A percentile compares a stretch with the other conserved stretches of the same genome.
Evolutionary conservation across 2,329 filamentous ascomycete species (phyloP).

Genomic region (Bipolaris zeicola): DNA sequence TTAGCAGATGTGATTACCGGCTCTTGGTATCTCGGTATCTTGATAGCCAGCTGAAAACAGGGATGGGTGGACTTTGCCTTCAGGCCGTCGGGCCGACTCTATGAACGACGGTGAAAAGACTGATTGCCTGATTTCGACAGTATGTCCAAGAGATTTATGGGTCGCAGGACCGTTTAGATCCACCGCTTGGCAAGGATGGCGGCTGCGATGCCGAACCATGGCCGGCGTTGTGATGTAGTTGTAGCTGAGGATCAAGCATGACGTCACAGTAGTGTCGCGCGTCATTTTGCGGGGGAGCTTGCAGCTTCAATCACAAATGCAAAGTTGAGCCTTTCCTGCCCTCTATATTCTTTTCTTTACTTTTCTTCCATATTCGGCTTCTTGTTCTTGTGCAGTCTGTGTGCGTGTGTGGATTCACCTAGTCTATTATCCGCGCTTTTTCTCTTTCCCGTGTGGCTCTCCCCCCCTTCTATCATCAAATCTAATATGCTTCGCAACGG

Average conservation of each 20-base stretch:
- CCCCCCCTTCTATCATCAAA: background rate
- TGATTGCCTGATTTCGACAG: slow-evolving; percentile 1
- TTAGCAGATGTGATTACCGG: background rate
- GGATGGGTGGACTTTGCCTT: background rate
- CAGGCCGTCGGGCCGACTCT: background rate
- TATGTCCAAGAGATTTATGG: background rate
- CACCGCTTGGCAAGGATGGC: slow-evolving; percentile 4
- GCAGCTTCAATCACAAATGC: slow-evolving; percentile 2
- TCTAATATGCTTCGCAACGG: slow-evolving; percentile 52
- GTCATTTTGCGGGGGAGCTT: slow-evolving; percentile 14
- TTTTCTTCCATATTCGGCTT: slow-evolving; percentile 13
- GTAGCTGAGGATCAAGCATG: slow-evolving; percentile 3
- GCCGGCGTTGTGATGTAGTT: slow-evolving; percentile 12
- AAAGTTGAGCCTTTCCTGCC: background rate
- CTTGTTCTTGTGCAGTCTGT: background rate
- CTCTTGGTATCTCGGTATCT: background rate
- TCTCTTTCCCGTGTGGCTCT: background rate
- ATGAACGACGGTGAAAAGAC: background rate
- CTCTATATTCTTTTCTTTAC: background rate
- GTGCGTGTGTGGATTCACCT: background rate
- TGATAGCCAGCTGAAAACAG: background rate
- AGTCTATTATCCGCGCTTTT: background rate
- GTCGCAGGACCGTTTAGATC: slow-evolving; percentile 9
- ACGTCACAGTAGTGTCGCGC: slow-evolving; percentile 16
- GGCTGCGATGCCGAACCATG: slow-evolving; percentile 12